phyloP scores from a whole-genome alignment of 1,284 basidiomycete genomes.

The Crepidotus sp. region DNA sequence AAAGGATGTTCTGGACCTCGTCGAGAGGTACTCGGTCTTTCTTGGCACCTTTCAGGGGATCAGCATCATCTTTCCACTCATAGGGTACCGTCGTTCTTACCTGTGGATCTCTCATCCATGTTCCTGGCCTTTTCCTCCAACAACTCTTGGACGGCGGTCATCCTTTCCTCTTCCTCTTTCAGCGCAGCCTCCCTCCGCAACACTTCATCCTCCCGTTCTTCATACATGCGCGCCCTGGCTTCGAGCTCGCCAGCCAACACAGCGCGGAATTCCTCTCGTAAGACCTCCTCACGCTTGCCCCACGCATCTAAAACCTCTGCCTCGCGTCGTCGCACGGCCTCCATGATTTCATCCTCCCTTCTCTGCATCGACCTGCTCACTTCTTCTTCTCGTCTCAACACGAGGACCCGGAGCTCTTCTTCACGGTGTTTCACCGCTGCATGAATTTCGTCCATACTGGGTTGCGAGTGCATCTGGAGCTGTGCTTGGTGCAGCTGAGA shows the following conservation, averaged over 20 bases:
- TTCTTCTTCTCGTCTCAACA: slow-evolving; percentile 61
- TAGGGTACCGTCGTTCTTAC: slow-evolving; percentile 8
- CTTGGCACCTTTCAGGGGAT: slow-evolving; percentile 27
- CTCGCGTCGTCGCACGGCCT: slow-evolving; percentile 58
- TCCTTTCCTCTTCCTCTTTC: slow-evolving; percentile 35
- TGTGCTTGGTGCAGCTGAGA: slow-evolving; percentile 27
- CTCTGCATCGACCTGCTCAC: slow-evolving; percentile 54
- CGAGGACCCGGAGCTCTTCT: slow-evolving; percentile 53
- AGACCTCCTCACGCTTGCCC: slow-evolving; percentile 43
- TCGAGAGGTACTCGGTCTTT: slow-evolving; percentile 40
- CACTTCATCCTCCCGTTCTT: slow-evolving; percentile 43
- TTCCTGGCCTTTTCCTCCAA: slow-evolving; percentile 38
- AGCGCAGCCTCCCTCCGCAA: slow-evolving; percentile 11
- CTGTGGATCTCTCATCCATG: slow-evolving; percentile 28
- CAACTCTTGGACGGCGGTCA: slow-evolving; percentile 37
- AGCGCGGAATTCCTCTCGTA: slow-evolving; percentile 34
- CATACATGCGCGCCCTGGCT: slow-evolving; percentile 46
- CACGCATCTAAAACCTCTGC: slow-evolving; percentile 61
- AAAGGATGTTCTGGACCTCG: slow-evolving; percentile 63
- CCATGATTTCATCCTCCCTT: slow-evolving; percentile 65
- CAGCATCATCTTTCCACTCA: slow-evolving; percentile 24
- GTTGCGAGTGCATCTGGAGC: slow-evolving; percentile 33
- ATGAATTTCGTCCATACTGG: slow-evolving; percentile 29
- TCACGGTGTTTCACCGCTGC: slow-evolving; percentile 57
- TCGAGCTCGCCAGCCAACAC: slow-evolving; percentile 37